A percentile compares a stretch with the other conserved stretches of the same genome.
Evolutionary conservation across 1,284 basidiomycete species (phyloP).

Genomic region (Rhizoctonia solani): DNA sequence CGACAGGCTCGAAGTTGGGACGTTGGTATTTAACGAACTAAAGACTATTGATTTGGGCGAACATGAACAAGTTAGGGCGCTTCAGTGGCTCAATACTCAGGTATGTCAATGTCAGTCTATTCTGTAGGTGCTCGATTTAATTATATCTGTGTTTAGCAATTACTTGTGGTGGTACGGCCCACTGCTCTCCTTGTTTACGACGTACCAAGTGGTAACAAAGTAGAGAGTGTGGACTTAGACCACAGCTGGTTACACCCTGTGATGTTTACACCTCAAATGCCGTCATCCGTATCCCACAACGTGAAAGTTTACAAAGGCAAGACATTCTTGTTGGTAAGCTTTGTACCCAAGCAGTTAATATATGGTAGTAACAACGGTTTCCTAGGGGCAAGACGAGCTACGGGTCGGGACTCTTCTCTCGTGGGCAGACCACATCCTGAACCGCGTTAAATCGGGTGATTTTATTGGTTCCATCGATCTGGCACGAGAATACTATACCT

Average conservation of each 20-base stretch:
- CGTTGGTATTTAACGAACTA: slow-evolving; percentile 60
- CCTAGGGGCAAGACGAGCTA: slow-evolving; percentile 67
- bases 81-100: slow-evolving; percentile 76
- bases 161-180: slow-evolving; percentile 55
- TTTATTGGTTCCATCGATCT: slow-evolving; percentile 91
- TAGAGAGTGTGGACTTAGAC: slow-evolving; percentile 58
- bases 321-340: slow-evolving; percentile 82
- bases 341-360: background rate
- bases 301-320: slow-evolving; percentile 86
- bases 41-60: slow-evolving; percentile 55
- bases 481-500: slow-evolving; percentile 82
- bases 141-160: slow-evolving; percentile 46
- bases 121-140: slow-evolving; percentile 55
- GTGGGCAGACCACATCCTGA: slow-evolving; percentile 93
- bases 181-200: slow-evolving; percentile 73
- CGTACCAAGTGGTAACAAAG: slow-evolving; percentile 51
- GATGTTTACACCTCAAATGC: slow-evolving; percentile 57
- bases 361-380: background rate
- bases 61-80: slow-evolving; percentile 60
- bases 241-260: slow-evolving; percentile 60
- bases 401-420: slow-evolving; percentile 86
- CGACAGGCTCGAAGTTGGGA: slow-evolving; percentile 62
- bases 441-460: slow-evolving; percentile 82
- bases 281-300: slow-evolving; percentile 69
- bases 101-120: slow-evolving; percentile 54